Percentiles rank a stretch among this genome's conserved stretches.
These are phyloP conservation scores for Ceratocystis cubensis DNA, from an alignment of 2,329 filamentous ascomycete species.

Conservation along the genomic window DNA sequence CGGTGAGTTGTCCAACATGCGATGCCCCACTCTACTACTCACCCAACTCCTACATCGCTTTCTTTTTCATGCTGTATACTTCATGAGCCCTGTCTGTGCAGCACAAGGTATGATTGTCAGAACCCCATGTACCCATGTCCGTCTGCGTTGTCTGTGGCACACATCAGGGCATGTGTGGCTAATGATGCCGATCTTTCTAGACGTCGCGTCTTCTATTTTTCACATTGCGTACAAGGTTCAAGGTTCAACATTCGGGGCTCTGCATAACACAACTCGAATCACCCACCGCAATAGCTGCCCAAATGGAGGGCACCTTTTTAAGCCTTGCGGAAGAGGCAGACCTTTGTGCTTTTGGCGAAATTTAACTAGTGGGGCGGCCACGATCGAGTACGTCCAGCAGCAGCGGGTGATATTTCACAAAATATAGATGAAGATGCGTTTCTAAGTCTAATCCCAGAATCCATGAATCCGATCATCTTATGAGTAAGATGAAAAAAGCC, in stretches of 20 bases:
- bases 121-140: neutral
- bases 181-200: slow-evolving; percentile 12
- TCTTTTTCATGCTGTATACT: slow-evolving; percentile 7
- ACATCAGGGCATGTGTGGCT: slow-evolving; percentile 13
- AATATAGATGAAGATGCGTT: neutral
- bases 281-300: neutral
- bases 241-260: neutral
- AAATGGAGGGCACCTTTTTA: neutral
- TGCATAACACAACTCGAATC: neutral
- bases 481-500: neutral
- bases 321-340: neutral
- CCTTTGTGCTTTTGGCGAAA: neutral
- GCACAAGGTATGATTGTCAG: slow-evolving; percentile 12
- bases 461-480: neutral
- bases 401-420: neutral
- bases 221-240: slow-evolving; percentile 11
- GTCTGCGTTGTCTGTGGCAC: slow-evolving; percentile 10
- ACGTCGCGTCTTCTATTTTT: slow-evolving; percentile 12
- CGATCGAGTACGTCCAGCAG: neutral
- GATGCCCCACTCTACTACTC: slow-evolving; percentile 7
- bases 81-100: slow-evolving; percentile 5
- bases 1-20: slow-evolving; percentile 8
- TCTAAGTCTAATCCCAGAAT: neutral
- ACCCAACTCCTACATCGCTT: slow-evolving; percentile 8
- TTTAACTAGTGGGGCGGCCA: neutral